Evolutionary conservation across 805 yeast species (phyloP), one percentile per base, ranked within the genome.

Genomic region (Saccharomycopsis sp.): DNA sequence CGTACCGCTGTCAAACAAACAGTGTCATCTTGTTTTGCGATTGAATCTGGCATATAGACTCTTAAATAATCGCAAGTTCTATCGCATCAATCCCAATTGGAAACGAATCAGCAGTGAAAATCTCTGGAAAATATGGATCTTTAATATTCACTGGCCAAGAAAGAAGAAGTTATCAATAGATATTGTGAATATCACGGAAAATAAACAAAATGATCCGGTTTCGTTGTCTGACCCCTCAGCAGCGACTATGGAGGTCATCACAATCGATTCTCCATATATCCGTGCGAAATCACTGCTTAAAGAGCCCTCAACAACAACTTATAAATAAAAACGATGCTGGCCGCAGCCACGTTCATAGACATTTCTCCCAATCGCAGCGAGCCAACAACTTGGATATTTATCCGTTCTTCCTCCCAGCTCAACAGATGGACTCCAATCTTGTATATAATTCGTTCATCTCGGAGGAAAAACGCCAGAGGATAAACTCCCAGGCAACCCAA

Each of bases 221-320:
- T 44, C 49, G 49, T 12, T 44, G 49, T 19, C 49, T 44, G 19
- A 44, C 19, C 5, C 49, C 49, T 44, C 49, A 44, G 38, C 38
- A 29, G 49, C 49, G 49, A 44, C 49, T 44, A 19, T 44, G 49
- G 49, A 44, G 49, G 22, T 44, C 49, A 44, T 17, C 22, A 44
- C 22, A n/a, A 7, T 17, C 22, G 22, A 44, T 5, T 44, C 22
- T n/a, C 20, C 12, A 5, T 3, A 17, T 19, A 19, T 5, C 49
- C 20, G 22, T 44, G 19, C 49, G 49, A 17, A 12, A 44, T 5
- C 12, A 44, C 22, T 12, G 22, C 22, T 17, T 17, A 19, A 12
- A n/a, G 49, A 8, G 7, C 3, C 19, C 3, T 44, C 49, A 44
- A 44, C 49, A 44, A 44, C 12, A 17, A 44, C 49, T 44, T 17